Conservation (phyloP, 2,329 filamentous ascomycete species). For the Lachnellula hyalina region DNA sequence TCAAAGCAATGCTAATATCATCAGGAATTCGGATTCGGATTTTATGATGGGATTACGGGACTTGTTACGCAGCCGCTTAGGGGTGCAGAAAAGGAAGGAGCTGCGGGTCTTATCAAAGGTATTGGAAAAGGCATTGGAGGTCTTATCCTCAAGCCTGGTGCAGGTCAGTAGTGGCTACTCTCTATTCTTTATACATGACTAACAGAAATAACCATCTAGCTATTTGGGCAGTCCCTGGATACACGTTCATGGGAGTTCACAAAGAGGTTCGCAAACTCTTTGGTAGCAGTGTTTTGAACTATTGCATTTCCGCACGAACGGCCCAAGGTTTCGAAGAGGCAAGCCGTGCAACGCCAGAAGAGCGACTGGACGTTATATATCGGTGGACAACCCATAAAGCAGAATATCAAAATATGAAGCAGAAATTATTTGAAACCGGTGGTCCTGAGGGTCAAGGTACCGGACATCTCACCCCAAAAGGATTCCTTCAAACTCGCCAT, state of each 20-base stretch:
- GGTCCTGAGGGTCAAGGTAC: conserved; percentile 25
- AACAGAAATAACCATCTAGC: conserved; percentile 33
- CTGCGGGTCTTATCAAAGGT: conserved; percentile 67
- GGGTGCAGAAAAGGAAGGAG: conserved; percentile 61
- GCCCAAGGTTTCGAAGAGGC: conserved; percentile 69
- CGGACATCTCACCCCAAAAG: conserved; percentile 31
- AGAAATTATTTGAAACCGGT: conserved; percentile 30
- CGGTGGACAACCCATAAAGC: conserved; percentile 42
- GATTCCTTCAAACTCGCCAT: conserved; percentile 46
- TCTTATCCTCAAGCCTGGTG: conserved; percentile 73
- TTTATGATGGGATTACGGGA: conserved; percentile 78
- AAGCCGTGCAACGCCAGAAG: conserved; percentile 46
- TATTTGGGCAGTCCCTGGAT: conserved; percentile 69
- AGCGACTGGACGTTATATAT: conserved; percentile 58
- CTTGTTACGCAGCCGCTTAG: conserved; percentile 71
- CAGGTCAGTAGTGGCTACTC: conserved; percentile 45
- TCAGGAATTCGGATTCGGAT: conserved; percentile 66
- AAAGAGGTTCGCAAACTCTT: conserved; percentile 69
- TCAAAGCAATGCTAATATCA: not conserved
- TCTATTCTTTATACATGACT: not conserved
- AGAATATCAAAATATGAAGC: conserved; percentile 34
- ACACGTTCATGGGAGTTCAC: conserved; percentile 76
- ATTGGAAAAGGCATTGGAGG: conserved; percentile 81
- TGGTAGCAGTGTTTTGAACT: conserved; percentile 67
- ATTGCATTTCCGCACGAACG: conserved; percentile 72